Conservation (phyloP, 306 rosid genomes). For the Sophora flavescens region DNA sequence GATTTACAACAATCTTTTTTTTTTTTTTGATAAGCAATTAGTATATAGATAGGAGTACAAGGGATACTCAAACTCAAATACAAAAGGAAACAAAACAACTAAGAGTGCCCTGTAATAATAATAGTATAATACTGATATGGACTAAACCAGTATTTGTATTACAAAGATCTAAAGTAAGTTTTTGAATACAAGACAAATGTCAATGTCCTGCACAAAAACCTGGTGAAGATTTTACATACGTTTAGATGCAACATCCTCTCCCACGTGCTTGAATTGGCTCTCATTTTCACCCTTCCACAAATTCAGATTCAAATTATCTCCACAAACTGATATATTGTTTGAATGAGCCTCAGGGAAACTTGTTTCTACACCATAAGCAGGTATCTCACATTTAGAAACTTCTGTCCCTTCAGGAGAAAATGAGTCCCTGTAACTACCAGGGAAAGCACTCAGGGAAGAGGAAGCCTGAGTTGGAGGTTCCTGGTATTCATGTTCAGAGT, state of each 20-base stretch:
- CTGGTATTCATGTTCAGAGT: constrained; percentile 34
- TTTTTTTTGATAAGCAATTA: too few species aligned
- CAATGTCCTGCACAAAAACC: constrained; percentile 7
- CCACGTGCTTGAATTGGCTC: constrained; percentile 38
- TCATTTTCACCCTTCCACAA: constrained; percentile 40
- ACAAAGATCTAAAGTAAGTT: constrained; percentile 12
- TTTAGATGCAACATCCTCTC: constrained; percentile 48
- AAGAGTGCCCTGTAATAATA: too few species aligned
- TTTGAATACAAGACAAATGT: neutral
- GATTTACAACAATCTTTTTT: too few species aligned
- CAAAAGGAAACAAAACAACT: too few species aligned
- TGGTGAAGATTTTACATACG: constrained; percentile 37
- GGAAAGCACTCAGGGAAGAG: constrained; percentile 48
- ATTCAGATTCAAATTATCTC: constrained; percentile 38
- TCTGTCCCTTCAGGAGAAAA: constrained; percentile 44
- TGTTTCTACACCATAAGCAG: constrained; percentile 41
- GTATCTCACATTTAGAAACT: constrained; percentile 43
- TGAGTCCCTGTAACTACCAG: constrained; percentile 48
- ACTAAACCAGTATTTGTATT: too few species aligned
- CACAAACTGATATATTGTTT: constrained; percentile 29
- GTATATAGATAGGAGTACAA: too few species aligned
- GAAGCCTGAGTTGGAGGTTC: constrained; percentile 39
- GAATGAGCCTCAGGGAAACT: constrained; percentile 46
- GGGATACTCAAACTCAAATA: too few species aligned
- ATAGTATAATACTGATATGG: too few species aligned